Percentiles rank a stretch among this genome's conserved stretches.
Evolutionary conservation across 2,329 filamentous ascomycete species (phyloP).

Genomic region (Metarhizium humberi): DNA sequence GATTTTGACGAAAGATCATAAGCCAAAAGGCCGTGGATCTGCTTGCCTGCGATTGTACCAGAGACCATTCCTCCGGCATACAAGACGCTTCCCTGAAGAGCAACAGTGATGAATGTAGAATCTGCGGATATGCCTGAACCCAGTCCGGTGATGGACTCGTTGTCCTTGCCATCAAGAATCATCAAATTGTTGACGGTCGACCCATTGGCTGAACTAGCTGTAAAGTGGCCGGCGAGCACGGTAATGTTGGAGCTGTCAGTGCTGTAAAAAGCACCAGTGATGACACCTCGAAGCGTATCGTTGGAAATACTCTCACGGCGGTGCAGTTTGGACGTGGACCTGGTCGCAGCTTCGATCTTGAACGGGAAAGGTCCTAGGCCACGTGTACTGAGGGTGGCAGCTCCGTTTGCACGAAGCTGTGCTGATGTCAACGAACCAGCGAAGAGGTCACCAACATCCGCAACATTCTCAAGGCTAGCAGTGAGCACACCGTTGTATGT

Average conservation of each 20-base stretch:
- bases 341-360: conserved; percentile 33
- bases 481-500: conserved; percentile 65
- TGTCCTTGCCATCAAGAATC: conserved; percentile 69
- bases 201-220: conserved; percentile 57
- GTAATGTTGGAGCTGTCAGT: conserved; percentile 67
- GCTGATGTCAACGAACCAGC: conserved; percentile 77
- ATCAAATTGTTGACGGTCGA: conserved; percentile 69
- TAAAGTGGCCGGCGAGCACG: conserved; percentile 80
- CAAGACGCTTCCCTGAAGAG: conserved; percentile 55
- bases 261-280: conserved; percentile 69
- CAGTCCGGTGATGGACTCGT: conserved; percentile 59
- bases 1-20: conserved; percentile 63
- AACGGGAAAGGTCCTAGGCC: conserved; percentile 49
- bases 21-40: conserved; percentile 64
- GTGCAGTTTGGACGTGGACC: conserved; percentile 22
- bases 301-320: conserved; percentile 37
- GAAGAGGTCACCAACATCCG: conserved; percentile 57
- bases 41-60: conserved; percentile 54
- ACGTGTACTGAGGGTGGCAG: conserved; percentile 51
- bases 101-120: conserved; percentile 68
- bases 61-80: conserved; percentile 77
- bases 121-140: conserved; percentile 54
- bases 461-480: conserved; percentile 55
- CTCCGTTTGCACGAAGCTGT: conserved; percentile 62
- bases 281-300: conserved; percentile 53